Percentiles rank a stretch among this genome's conserved stretches.
phyloP scores from a whole-genome alignment of 495 filamentous ascomycete genomes.

The Aspergillus homomorphus region DNA sequence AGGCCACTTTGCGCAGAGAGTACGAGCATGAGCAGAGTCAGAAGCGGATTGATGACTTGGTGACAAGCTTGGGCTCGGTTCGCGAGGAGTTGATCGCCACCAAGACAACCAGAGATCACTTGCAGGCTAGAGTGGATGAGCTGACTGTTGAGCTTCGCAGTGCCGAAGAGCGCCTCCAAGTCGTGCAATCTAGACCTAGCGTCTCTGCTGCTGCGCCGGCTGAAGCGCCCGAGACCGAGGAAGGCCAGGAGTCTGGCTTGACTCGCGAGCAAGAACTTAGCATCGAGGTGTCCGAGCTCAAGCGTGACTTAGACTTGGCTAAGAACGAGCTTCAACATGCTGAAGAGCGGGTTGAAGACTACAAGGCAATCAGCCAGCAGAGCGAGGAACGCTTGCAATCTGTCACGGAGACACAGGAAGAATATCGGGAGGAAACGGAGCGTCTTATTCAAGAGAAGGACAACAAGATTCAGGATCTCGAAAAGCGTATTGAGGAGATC shows the following conservation, averaged over 20 bases:
- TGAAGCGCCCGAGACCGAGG: slow-evolving; percentile 29
- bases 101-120: slow-evolving; percentile 82
- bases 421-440: slow-evolving; percentile 83
- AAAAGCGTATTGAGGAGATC: slow-evolving; percentile 78
- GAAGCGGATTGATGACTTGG: slow-evolving; percentile 85
- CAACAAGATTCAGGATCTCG: slow-evolving; percentile 68
- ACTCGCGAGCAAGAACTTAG: slow-evolving; percentile 80
- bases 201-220: slow-evolving; percentile 43
- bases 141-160: slow-evolving; percentile 80
- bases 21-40: slow-evolving; percentile 82
- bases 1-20: slow-evolving; percentile 74
- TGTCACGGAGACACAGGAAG: slow-evolving; percentile 75
- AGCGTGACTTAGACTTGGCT: slow-evolving; percentile 72
- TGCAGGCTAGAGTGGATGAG: slow-evolving; percentile 84
- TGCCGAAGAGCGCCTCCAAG: slow-evolving; percentile 78
- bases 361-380: slow-evolving; percentile 81
- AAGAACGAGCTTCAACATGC: slow-evolving; percentile 74
- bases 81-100: slow-evolving; percentile 79
- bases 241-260: slow-evolving; percentile 51
- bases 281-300: slow-evolving; percentile 78
- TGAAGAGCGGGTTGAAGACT: slow-evolving; percentile 76
- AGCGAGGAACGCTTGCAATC: slow-evolving; percentile 86
- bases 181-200: slow-evolving; percentile 71
- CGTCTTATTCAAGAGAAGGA: slow-evolving; percentile 68
- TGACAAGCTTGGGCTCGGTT: slow-evolving; percentile 67